These are phyloP conservation scores for Pilobolus umbonatus DNA, from an alignment of 192 early-diverging fungal species.

Conservation along the genomic window DNA sequence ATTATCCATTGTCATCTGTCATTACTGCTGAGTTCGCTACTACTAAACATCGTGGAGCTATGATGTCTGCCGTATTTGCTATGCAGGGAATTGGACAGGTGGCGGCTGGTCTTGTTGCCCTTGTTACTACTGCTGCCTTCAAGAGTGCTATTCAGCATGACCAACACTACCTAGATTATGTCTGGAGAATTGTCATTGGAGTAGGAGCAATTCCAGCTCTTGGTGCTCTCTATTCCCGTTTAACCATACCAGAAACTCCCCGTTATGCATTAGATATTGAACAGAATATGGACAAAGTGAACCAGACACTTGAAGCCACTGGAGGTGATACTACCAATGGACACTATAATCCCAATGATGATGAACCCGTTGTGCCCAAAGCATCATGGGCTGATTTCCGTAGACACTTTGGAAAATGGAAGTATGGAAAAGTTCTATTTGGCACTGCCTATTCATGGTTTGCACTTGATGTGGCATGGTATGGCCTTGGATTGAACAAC, in stretches of 20 bases:
- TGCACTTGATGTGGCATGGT: slow-evolving; percentile 74
- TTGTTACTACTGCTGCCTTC: slow-evolving; percentile 68
- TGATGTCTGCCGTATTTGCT: slow-evolving; percentile 88
- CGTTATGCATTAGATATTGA: slow-evolving; percentile 72
- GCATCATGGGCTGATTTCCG: slow-evolving; percentile 52
- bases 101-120: slow-evolving; percentile 67
- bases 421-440: slow-evolving; percentile 74
- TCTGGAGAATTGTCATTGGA: slow-evolving; percentile 90
- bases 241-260: slow-evolving; percentile 95
- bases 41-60: slow-evolving; percentile 74
- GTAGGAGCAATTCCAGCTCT: slow-evolving; percentile 81
- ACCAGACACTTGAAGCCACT: slow-evolving; percentile 35
- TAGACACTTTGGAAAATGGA: slow-evolving; percentile 72
- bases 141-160: slow-evolving; percentile 62
- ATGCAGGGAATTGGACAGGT: slow-evolving; percentile 93
- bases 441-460: slow-evolving; percentile 77
- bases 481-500: slow-evolving; percentile 80
- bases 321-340: slow-evolving; percentile 36
- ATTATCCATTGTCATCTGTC: slow-evolving; percentile 92
- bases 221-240: slow-evolving; percentile 82
- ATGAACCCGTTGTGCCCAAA: slow-evolving; percentile 18
- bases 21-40: slow-evolving; percentile 94
- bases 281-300: slow-evolving; percentile 63
- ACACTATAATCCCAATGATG: slow-evolving; percentile 29
- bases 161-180: slow-evolving; percentile 65